These are phyloP conservation scores for Lecanicillium sp. DNA, from an alignment of 2,329 filamentous ascomycete genomes.

Conservation along the genomic window DNA sequence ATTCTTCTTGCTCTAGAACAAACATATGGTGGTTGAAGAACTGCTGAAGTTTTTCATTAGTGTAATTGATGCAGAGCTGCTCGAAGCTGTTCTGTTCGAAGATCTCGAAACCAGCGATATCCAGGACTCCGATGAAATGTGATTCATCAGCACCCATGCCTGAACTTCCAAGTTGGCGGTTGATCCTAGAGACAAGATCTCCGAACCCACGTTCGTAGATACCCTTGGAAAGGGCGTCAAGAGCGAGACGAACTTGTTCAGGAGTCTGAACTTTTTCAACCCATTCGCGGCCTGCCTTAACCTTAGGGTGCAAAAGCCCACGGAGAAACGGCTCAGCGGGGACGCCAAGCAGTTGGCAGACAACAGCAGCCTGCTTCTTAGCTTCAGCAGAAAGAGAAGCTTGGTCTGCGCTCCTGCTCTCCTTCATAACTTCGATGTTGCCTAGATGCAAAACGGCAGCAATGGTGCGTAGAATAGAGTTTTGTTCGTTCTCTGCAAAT, in stretches of 20 bases:
- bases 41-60: conserved; percentile 97
- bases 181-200: conserved; percentile 85
- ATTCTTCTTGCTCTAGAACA: conserved; percentile 95
- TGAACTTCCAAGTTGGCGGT: conserved; percentile 80
- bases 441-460: conserved; percentile 89
- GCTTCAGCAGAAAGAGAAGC: conserved; percentile 72
- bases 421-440: conserved; percentile 82
- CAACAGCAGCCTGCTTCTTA: conserved; percentile 64
- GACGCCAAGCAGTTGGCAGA: conserved; percentile 80
- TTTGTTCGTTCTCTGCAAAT: conserved; percentile 77
- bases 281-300: conserved; percentile 95
- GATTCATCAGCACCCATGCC: conserved; percentile 79
- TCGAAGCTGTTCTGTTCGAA: conserved; percentile 99
- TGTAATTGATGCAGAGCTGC: conserved; percentile 99
- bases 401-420: conserved; percentile 85
- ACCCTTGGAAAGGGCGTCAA: conserved; percentile 90
- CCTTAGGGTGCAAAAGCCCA: conserved; percentile 81
- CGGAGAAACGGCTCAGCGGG: conserved; percentile 77
- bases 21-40: conserved; percentile 99
- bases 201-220: conserved; percentile 97
- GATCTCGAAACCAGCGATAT: conserved; percentile 98
- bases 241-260: conserved; percentile 82
- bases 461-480: conserved; percentile 74
- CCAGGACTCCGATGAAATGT: conserved; percentile 92
- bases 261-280: conserved; percentile 97